Base-by-base conservation (phyloP, 768 basidiomycete species). In the Amanita inopinata region DNA sequence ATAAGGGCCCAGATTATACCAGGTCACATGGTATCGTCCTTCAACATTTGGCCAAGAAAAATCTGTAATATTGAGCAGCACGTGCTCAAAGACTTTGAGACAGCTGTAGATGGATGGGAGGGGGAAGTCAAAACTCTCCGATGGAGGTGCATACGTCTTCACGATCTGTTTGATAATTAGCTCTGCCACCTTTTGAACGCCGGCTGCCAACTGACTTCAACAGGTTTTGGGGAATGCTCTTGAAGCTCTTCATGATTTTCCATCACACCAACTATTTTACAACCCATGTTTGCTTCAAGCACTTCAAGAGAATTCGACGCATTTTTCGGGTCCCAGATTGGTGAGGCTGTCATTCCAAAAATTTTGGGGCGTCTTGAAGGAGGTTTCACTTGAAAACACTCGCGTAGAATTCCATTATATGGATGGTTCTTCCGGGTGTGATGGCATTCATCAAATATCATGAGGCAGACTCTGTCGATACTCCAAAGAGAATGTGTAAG, bases 331-430 rank as follows among this genome's bases (percentile, higher is more conserved):
- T 86, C 84, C 82, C 83, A 89, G 18, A 90, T 78, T 0, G 90
- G 90, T 12, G 86, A 90, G 0, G 91, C 91, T 0, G 91, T 93
- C 80, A 94, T 84, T 2, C 91, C 91, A 47, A 93, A 87, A n/a
- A 94, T 69, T 56, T 85, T 89, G 7, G 87, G 85, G n/a, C 82
- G 67, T 14, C 63, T 52, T 1, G 38, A 19, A 31, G 52, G 30
- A 61, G 67, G 43, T 18, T 68, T 50, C 64, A 80, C 49, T 32
- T 67, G 59, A 33, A 62, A 62, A 55, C 85, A 85, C 53, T 80
- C 73, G 12, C 73, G 74, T 76, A 90, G 79, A 46, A 90, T 80
- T 30, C 69, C 67, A 49, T 83, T 86, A 60, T 85, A 88, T 0
- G 87, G 76, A 53, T 90, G 83, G 32, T 79, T 78, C 48, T 80